phyloP scores from a whole-genome alignment of 305 asterid genomes.

The Solanum hybrid region DNA sequence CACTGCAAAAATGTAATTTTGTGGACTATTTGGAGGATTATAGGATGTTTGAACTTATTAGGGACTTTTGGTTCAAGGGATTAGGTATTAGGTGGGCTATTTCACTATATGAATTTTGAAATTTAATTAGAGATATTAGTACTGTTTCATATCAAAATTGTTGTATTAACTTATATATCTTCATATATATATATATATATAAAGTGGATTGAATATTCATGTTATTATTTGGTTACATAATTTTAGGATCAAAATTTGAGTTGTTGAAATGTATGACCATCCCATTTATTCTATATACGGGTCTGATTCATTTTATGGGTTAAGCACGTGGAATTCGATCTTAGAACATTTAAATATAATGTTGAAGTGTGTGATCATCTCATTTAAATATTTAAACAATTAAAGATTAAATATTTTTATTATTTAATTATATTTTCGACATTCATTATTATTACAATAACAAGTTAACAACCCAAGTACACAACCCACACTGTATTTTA shows the following conservation, averaged over 20 bases:
- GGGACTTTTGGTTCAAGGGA: neutral
- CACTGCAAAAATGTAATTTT: neutral
- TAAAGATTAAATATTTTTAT: too few relatives aligned
- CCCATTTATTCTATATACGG: neutral
- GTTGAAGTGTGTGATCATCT: neutral
- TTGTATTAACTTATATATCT: neutral
- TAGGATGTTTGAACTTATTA: neutral
- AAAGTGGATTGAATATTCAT: neutral
- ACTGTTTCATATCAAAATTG: neutral
- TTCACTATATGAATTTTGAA: neutral
- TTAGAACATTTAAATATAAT: too few relatives aligned
- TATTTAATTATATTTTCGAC: too few relatives aligned
- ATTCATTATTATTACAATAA: neutral
- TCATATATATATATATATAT: too few relatives aligned
- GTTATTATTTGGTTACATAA: neutral
- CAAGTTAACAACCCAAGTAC: neutral
- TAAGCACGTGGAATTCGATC: too few relatives aligned
- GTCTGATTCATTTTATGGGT: neutral
- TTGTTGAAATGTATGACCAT: too few relatives aligned
- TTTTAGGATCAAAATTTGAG: neutral
- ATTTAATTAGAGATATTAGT: neutral
- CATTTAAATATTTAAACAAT: too few relatives aligned
- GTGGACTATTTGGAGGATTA: conserved; percentile 1
- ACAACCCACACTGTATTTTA: neutral
- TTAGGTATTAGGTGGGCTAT: neutral